Conservation (phyloP, 345 rosid genomes). For the Rhodomyrtus tomentosa region DNA sequence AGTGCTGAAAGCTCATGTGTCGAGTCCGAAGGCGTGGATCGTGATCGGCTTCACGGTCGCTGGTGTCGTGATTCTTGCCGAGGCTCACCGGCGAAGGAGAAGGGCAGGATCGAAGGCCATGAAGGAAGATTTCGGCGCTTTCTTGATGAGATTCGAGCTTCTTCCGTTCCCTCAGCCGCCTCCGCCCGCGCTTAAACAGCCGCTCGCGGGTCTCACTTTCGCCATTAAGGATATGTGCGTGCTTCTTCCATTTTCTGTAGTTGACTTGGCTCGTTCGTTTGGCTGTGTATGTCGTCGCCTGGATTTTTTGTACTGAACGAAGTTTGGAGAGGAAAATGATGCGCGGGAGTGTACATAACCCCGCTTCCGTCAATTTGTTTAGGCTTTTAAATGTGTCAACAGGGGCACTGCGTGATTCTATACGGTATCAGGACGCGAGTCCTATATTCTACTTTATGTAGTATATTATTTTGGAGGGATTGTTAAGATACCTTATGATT, state of each 20-base stretch:
- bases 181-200: slow-evolving; percentile 74
- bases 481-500: not conserved
- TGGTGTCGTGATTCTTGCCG: slow-evolving; percentile 59
- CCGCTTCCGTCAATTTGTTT: not conserved
- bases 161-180: slow-evolving; percentile 77
- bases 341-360: not conserved
- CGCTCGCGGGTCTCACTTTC: slow-evolving; percentile 62
- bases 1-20: slow-evolving; percentile 30
- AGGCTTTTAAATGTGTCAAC: not conserved
- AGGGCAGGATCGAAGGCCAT: slow-evolving; percentile 15
- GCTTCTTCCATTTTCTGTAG: not conserved
- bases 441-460: not conserved
- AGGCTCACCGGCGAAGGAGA: slow-evolving; percentile 52
- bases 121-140: slow-evolving; percentile 62
- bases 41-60: slow-evolving; percentile 71
- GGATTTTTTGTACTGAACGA: not conserved
- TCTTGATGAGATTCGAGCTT: slow-evolving; percentile 56
- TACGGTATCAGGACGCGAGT: not conserved
- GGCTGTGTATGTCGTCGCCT: not conserved
- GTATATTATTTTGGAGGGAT: not conserved
- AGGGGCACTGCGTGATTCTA: not conserved
- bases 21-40: slow-evolving; percentile 67
- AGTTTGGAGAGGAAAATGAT: not conserved
- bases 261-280: not conserved
- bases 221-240: slow-evolving; percentile 69